Conservation (phyloP, 2,329 filamentous ascomycete genomes). For the Westerdykella ornata region DNA sequence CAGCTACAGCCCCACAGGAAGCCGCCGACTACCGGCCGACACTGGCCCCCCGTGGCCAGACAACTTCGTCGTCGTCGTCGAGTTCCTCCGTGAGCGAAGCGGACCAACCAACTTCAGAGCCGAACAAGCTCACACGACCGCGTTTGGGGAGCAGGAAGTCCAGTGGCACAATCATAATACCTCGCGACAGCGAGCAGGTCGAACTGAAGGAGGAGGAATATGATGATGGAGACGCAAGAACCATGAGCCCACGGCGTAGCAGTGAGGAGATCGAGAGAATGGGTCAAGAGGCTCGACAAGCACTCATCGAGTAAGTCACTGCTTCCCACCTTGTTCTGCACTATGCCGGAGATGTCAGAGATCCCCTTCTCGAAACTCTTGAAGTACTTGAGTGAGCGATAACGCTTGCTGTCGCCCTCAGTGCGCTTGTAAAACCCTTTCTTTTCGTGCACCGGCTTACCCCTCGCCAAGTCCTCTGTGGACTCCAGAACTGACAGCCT, state of each 20-base stretch:
- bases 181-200: conserved; percentile 66
- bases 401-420: neutral
- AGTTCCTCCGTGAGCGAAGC: conserved; percentile 40
- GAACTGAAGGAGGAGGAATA: conserved; percentile 68
- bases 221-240: conserved; percentile 79
- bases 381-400: too few species aligned
- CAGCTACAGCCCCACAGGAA: neutral
- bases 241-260: conserved; percentile 89
- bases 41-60: conserved; percentile 27
- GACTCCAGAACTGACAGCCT: conserved; percentile 17
- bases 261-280: conserved; percentile 86
- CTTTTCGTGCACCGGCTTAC: conserved; percentile 9
- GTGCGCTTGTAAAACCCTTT: neutral
- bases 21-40: conserved; percentile 19
- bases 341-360: neutral
- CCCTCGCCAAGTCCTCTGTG: conserved; percentile 9
- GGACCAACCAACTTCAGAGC: conserved; percentile 38
- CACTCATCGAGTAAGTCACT: conserved; percentile 53
- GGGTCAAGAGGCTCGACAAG: conserved; percentile 68
- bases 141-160: conserved; percentile 67
- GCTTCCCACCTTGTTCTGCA: neutral
- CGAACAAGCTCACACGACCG: conserved; percentile 52
- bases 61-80: conserved; percentile 39
- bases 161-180: conserved; percentile 76
- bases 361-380: neutral